phyloP scores from a whole-genome alignment of 1,139 yeast species.

The Yamadazyma trypodendri region DNA sequence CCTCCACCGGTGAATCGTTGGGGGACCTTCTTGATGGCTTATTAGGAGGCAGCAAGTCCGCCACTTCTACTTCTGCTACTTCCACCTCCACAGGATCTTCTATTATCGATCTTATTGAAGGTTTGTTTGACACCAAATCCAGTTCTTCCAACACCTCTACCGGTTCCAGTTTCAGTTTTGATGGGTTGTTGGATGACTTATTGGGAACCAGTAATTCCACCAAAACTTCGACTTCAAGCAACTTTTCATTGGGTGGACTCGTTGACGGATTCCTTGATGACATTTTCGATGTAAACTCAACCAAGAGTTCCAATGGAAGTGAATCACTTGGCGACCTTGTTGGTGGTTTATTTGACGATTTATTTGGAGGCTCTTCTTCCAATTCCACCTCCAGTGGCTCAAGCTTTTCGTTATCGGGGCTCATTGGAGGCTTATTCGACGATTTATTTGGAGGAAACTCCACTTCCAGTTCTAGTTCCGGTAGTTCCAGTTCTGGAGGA shows the following conservation, averaged over 20 bases:
- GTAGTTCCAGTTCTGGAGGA: slow-evolving; percentile 5
- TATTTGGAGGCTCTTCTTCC: slow-evolving; percentile 10
- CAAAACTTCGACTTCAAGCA: slow-evolving; percentile 16
- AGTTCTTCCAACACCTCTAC: slow-evolving; percentile 5
- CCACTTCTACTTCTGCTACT: slow-evolving; percentile 8
- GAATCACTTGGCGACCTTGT: slow-evolving; percentile 15
- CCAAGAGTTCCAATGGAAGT: slow-evolving; percentile 16
- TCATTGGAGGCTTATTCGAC: slow-evolving; percentile 5
- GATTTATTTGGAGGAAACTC: slow-evolving; percentile 9
- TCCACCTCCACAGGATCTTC: slow-evolving; percentile 8
- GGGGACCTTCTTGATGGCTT: slow-evolving; percentile 8
- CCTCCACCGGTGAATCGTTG: slow-evolving; percentile 16
- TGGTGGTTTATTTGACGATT: slow-evolving; percentile 18
- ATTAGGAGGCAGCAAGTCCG: slow-evolving; percentile 9
- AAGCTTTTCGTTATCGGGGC: slow-evolving; percentile 6
- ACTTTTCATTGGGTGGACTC: slow-evolving; percentile 15
- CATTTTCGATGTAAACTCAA: slow-evolving; percentile 18
- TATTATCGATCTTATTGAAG: slow-evolving; percentile 9
- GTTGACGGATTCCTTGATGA: slow-evolving; percentile 21
- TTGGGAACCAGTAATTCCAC: slow-evolving; percentile 13
- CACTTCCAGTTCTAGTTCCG: slow-evolving; percentile 8
- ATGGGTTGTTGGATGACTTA: slow-evolving; percentile 15
- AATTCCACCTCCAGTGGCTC: slow-evolving; percentile 15
- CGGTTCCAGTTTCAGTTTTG: slow-evolving; percentile 8
- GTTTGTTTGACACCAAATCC: slow-evolving; percentile 7